A percentile compares a stretch with the other conserved stretches of the same genome.
Evolutionary conservation across 208 protist genomes (phyloP).

Genomic region (Tritrichomonas foetus): DNA sequence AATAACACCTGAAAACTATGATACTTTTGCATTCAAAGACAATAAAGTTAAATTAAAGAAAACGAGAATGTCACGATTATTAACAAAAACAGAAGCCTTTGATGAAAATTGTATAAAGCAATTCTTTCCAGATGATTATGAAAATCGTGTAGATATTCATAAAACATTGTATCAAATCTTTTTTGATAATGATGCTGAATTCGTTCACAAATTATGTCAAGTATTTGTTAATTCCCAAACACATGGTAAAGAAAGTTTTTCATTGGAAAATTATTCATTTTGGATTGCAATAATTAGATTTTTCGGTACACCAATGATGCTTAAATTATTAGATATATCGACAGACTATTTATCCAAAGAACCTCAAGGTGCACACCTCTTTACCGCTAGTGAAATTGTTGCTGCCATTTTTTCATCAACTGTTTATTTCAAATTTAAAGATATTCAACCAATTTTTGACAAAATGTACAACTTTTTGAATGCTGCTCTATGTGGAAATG

Average conservation of each 20-base stretch:
- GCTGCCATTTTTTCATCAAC: not conserved
- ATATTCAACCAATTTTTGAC: not conserved
- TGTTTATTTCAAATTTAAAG: not conserved
- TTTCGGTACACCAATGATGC: not conserved
- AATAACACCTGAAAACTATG: not conserved
- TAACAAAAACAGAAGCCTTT: not conserved
- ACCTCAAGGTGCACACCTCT: not conserved
- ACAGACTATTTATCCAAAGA: not conserved
- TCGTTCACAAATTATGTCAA: not conserved
- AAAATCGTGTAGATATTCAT: not conserved
- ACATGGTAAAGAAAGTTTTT: not conserved
- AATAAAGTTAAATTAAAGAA: not conserved
- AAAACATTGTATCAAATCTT: not conserved
- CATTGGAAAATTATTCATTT: not conserved
- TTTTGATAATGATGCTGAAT: not conserved
- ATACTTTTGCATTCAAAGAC: not conserved
- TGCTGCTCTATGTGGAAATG: not conserved
- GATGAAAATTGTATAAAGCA: not conserved
- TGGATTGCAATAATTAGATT: not conserved
- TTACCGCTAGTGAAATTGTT: not conserved
- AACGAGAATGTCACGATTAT: not conserved
- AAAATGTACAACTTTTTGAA: not conserved
- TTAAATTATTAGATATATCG: not conserved
- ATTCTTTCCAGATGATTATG: not conserved
- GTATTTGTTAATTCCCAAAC: not conserved